These are phyloP conservation scores for Protoeuglena noctilucae DNA, from an alignment of 139 green algal species.

Conservation along the genomic window DNA sequence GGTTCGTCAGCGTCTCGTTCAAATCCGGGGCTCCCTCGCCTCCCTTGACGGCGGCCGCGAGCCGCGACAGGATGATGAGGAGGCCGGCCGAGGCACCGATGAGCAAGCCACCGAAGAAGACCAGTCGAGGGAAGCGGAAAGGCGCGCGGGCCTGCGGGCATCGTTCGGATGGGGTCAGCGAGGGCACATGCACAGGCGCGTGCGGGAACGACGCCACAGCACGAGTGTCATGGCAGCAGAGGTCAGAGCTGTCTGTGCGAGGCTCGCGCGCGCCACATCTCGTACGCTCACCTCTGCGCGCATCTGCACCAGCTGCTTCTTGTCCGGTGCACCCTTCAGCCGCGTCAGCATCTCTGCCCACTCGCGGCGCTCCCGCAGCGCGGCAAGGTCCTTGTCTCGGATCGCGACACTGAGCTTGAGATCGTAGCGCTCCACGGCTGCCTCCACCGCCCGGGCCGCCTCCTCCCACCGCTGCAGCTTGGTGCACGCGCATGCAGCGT, in stretches of 20 bases:
- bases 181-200: neutral
- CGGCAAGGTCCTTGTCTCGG: slow-evolving; percentile 26
- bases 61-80: slow-evolving; percentile 46
- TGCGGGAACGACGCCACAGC: neutral
- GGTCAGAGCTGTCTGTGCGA: neutral
- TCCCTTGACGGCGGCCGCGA: slow-evolving; percentile 38
- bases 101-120: slow-evolving; percentile 52
- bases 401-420: slow-evolving; percentile 65
- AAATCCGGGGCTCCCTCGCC: slow-evolving; percentile 49
- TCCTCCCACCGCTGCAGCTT: slow-evolving; percentile 57
- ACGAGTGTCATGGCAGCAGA: neutral
- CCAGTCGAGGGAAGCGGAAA: slow-evolving; percentile 63
- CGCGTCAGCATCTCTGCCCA: neutral
- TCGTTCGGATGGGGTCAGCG: neutral
- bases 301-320: slow-evolving; percentile 14
- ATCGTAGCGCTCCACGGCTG: slow-evolving; percentile 60
- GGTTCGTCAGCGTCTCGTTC: slow-evolving; percentile 54
- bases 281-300: slow-evolving; percentile 42
- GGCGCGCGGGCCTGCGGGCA: slow-evolving; percentile 38
- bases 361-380: neutral
- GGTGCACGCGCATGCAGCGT: slow-evolving; percentile 65
- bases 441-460: slow-evolving; percentile 44
- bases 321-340: neutral
- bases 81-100: slow-evolving; percentile 54
- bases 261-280: too few relatives aligned